These are phyloP conservation scores for Rhexocercosporidium sp. DNA, from an alignment of 2,329 filamentous ascomycete species.

Conservation along the genomic window DNA sequence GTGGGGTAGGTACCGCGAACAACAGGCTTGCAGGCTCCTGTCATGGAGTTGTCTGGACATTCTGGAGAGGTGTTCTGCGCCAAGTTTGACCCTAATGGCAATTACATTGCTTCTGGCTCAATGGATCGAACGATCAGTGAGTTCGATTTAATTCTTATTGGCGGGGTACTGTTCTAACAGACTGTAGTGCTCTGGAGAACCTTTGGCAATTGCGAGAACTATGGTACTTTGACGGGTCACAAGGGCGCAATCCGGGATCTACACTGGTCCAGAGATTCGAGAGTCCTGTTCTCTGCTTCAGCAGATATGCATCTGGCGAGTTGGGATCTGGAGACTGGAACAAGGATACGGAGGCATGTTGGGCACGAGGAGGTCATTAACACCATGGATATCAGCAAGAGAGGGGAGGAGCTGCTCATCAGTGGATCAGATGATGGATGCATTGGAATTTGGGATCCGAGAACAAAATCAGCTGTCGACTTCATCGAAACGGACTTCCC, in stretches of 20 bases:
- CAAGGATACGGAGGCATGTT: constrained; percentile 86
- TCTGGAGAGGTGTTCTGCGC: constrained; percentile 89
- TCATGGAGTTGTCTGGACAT: constrained; percentile 89
- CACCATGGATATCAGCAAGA: constrained; percentile 82
- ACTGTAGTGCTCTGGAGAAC: constrained; percentile 86
- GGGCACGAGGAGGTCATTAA: constrained; percentile 98
- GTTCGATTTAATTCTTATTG: constrained; percentile 40
- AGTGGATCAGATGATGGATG: constrained; percentile 93
- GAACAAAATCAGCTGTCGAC: constrained; percentile 85
- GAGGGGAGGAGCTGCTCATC: constrained; percentile 88
- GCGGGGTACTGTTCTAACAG: constrained; percentile 30
- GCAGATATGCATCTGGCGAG: constrained; percentile 92
- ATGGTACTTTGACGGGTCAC: constrained; percentile 86
- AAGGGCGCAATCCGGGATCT: constrained; percentile 90
- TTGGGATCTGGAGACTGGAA: constrained; percentile 93
- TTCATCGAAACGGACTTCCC: constrained; percentile 92
- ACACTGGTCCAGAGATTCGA: constrained; percentile 95
- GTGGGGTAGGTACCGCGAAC: constrained; percentile 71
- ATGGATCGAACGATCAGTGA: constrained; percentile 91
- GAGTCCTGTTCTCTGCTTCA: constrained; percentile 88
- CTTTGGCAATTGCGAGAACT: constrained; percentile 92
- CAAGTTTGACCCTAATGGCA: constrained; percentile 87
- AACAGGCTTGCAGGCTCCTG: constrained; percentile 83
- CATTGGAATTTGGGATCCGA: constrained; percentile 94
- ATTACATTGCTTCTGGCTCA: constrained; percentile 89